phyloP scores from a whole-genome alignment of 495 filamentous ascomycete genomes.

The Hypoxylon perforatum region DNA sequence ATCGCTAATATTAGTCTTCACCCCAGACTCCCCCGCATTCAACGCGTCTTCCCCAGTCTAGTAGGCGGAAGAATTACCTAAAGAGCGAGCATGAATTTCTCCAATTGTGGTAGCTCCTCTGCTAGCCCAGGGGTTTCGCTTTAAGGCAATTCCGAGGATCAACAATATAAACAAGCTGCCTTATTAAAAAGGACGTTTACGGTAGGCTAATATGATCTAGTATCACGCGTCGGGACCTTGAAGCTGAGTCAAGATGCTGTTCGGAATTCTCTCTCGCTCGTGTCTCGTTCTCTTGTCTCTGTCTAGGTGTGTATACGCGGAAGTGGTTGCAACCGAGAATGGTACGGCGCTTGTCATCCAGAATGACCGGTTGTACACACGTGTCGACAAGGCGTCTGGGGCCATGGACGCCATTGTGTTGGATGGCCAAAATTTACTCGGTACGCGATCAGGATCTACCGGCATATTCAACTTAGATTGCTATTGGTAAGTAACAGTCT shows the following conservation, averaged over 20 bases:
- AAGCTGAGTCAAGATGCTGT: conserved; percentile 36
- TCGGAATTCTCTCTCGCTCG: conserved; percentile 18
- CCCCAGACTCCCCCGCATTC: conserved; percentile 44
- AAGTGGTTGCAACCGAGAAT: conserved; percentile 42
- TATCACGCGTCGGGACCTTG: conserved; percentile 30
- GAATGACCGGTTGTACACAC: conserved; percentile 61
- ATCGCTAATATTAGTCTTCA: conserved; percentile 27
- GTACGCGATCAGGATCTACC: conserved; percentile 42
- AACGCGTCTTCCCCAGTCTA: conserved; percentile 22
- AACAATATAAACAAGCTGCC: conserved; percentile 40
- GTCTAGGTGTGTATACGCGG: conserved; percentile 25
- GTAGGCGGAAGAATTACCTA: conserved; percentile 40
- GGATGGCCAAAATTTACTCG: conserved; percentile 62
- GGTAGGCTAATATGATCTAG: conserved; percentile 37
- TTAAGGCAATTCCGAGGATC: conserved; percentile 38
- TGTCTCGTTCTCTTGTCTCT: conserved; percentile 30
- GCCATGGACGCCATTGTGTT: conserved; percentile 57
- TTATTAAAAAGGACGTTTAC: conserved; percentile 32
- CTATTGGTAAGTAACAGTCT: conserved; percentile 45
- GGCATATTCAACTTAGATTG: conserved; percentile 44
- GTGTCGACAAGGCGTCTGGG: conserved; percentile 58
- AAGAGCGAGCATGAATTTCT: conserved; percentile 14
- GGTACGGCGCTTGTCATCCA: conserved; percentile 49
- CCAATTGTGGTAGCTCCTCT: conserved; percentile 9
- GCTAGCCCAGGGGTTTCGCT: conserved; percentile 24